phyloP scores from a whole-genome alignment of 352 stramenopile genomes.

The Globisporangium middletonii region DNA sequence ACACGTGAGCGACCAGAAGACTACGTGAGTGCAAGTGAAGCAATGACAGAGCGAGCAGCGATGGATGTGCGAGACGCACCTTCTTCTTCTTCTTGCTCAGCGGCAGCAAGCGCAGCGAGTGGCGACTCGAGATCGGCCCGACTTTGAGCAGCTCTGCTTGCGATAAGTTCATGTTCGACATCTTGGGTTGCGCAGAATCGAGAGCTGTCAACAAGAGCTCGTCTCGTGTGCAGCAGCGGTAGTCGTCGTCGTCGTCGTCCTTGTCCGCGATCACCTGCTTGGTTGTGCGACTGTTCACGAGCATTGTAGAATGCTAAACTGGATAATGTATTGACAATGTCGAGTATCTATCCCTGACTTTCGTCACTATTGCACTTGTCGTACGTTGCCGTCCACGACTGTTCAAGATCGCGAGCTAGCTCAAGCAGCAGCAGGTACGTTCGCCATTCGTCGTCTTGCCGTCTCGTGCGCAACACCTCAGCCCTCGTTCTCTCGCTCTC shows the following conservation, averaged over 20 bases:
- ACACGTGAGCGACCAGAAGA: neutral
- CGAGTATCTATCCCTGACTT: no score
- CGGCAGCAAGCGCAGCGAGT: constrained; percentile 72
- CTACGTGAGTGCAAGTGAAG: neutral
- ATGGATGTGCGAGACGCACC: constrained; percentile 15
- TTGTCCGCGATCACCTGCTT: neutral
- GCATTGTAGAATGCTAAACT: no score
- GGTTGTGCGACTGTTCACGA: neutral
- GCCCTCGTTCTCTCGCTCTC: neutral
- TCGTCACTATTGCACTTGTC: no score
- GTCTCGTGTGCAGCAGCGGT: neutral
- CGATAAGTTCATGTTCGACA: constrained; percentile 49
- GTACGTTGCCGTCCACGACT: no score
- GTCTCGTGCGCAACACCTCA: neutral
- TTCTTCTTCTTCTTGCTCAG: constrained; percentile 87
- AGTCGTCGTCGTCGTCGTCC: no score
- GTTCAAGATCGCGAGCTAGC: neutral
- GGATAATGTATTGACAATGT: no score
- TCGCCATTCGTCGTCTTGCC: neutral
- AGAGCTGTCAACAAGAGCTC: neutral
- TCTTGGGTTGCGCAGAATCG: neutral
- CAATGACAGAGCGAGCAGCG: neutral
- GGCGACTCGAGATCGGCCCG: constrained; percentile 61
- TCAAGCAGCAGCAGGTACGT: neutral
- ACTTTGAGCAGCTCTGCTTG: constrained; percentile 80